A percentile compares a stretch with the other conserved stretches of the same genome.
Evolutionary conservation across 2,329 filamentous ascomycete species (phyloP).

Genomic region (Seiridium cupressi): DNA sequence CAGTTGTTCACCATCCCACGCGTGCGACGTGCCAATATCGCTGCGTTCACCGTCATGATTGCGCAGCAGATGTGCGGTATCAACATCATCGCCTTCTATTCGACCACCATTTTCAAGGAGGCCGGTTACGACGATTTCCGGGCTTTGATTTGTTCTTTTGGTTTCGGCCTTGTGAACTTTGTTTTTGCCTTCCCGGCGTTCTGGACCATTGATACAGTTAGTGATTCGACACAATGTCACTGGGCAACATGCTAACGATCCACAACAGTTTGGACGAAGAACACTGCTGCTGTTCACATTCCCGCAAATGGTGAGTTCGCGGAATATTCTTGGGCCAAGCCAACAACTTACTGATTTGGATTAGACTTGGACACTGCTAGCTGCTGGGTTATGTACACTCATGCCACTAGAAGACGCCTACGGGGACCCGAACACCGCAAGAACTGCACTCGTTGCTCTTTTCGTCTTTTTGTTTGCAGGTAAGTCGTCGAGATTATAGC

Average conservation of each 20-base stretch:
- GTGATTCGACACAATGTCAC: constrained; percentile 52
- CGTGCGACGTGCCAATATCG: constrained; percentile 69
- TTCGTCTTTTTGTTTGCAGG: constrained; percentile 58
- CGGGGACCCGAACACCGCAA: constrained; percentile 12
- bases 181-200: constrained; percentile 62
- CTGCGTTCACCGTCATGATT: constrained; percentile 79
- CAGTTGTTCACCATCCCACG: constrained; percentile 70
- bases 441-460: constrained; percentile 49
- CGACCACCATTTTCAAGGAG: constrained; percentile 58
- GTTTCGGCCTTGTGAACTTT: constrained; percentile 65
- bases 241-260: constrained; percentile 45
- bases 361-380: constrained; percentile 60
- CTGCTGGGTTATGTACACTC: constrained; percentile 59
- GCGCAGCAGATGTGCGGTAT: constrained; percentile 66
- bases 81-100: constrained; percentile 51
- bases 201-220: constrained; percentile 61
- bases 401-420: constrained; percentile 27
- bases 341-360: background rate
- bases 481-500: too few relatives aligned
- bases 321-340: constrained; percentile 13
- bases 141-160: constrained; percentile 61
- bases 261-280: constrained; percentile 56
- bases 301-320: constrained; percentile 50
- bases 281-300: constrained; percentile 65
- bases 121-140: constrained; percentile 54